phyloP scores from a whole-genome alignment of 192 early-diverging fungal species.

The Anaeromyces robustus region DNA sequence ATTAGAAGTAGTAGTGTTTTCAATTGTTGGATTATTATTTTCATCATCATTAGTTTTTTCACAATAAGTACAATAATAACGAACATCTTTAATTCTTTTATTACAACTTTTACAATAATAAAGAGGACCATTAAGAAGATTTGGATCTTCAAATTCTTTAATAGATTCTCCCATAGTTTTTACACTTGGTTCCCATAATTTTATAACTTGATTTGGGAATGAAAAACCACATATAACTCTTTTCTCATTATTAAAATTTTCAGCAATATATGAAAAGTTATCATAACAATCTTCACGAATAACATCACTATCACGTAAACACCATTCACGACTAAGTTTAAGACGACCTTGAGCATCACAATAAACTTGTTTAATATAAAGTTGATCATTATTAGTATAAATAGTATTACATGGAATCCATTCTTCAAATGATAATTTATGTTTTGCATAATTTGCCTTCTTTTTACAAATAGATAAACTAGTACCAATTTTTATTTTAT shows the following conservation, averaged over 20 bases:
- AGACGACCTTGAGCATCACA: not conserved
- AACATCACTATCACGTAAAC: not conserved
- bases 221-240: not conserved
- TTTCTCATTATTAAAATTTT: not conserved
- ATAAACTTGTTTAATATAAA: not conserved
- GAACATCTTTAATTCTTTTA: not conserved
- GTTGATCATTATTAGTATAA: not conserved
- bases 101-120: not conserved
- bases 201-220: not conserved
- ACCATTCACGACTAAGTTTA: not conserved
- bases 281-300: not conserved
- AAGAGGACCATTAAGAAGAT: not conserved
- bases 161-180: too few species aligned
- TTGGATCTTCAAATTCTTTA: not conserved
- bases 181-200: not conserved
- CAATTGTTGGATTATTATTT: too few species aligned
- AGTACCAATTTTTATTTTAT: not conserved
- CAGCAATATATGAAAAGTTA: not conserved
- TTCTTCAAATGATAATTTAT: not conserved
- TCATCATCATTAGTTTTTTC: constrained; percentile 48
- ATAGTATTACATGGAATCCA: not conserved
- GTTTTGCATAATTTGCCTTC: not conserved
- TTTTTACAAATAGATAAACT: not conserved
- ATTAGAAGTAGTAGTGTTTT: too few species aligned
- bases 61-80: constrained; percentile 65